Evolutionary conservation across 129 eudicot genomes (phyloP).

Genomic region (Pittosporum tobira): DNA sequence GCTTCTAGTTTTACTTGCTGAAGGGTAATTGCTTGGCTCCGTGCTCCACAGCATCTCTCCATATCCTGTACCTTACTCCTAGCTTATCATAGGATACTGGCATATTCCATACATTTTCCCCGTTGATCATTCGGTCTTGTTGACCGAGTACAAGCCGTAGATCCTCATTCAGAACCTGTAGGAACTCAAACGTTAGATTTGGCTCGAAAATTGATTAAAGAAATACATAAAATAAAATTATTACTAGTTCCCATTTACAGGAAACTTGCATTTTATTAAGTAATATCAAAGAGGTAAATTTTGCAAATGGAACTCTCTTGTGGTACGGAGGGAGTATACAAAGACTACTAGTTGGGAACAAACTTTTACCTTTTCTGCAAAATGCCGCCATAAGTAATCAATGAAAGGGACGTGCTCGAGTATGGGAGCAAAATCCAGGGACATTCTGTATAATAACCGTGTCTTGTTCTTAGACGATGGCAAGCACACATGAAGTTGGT

Average conservation of each 20-base stretch:
- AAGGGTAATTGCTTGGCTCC: conserved; percentile 53
- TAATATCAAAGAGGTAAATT: no score
- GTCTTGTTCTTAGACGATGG: conserved; percentile 82
- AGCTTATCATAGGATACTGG: conserved; percentile 92
- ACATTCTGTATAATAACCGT: conserved; percentile 84
- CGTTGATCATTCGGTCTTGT: conserved; percentile 83
- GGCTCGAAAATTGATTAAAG: no score
- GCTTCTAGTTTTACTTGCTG: conserved; percentile 28
- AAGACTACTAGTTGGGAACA: neutral
- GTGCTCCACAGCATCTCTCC: conserved; percentile 80
- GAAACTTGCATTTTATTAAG: no score
- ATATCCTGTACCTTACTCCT: conserved; percentile 83
- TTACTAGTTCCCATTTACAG: no score
- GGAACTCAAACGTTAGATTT: neutral
- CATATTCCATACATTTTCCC: conserved; percentile 87
- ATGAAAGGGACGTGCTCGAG: conserved; percentile 78
- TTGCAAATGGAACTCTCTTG: no score
- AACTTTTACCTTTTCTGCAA: conserved; percentile 67
- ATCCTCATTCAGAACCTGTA: conserved; percentile 86
- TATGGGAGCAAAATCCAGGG: conserved; percentile 86
- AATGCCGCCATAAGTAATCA: conserved; percentile 66
- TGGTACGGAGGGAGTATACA: no score
- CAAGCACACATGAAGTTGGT: conserved; percentile 89
- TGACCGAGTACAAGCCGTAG: conserved; percentile 90
- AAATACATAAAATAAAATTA: no score